Conservation (phyloP, 1,284 basidiomycete genomes). For the Apiotrichum montevideense region DNA sequence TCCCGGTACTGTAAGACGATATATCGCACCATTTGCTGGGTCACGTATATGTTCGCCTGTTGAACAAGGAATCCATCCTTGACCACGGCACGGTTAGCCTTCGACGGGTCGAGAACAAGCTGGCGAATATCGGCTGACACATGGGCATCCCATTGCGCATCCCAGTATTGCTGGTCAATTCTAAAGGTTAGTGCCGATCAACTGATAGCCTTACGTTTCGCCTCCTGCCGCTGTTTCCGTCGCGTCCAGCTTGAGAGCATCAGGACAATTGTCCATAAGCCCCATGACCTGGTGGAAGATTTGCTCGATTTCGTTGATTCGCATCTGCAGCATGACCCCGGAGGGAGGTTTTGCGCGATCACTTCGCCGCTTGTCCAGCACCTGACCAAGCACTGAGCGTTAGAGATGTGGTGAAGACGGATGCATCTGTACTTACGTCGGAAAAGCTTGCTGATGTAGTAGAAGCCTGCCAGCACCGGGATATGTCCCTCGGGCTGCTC, state of each 20-base stretch:
- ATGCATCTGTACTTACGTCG: constrained; percentile 15
- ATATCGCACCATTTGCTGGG: constrained; percentile 83
- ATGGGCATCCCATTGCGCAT: constrained; percentile 25
- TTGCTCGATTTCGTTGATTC: constrained; percentile 36
- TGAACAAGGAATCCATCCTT: constrained; percentile 80
- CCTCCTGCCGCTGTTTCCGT: constrained; percentile 12
- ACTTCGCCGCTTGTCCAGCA: constrained; percentile 31
- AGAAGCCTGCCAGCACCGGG: constrained; percentile 72
- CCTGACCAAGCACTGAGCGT: constrained; percentile 30
- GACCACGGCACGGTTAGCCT: constrained; percentile 70
- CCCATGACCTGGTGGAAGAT: constrained; percentile 37
- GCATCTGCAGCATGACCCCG: constrained; percentile 34
- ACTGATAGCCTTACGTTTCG: constrained; percentile 13
- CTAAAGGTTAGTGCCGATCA: constrained; percentile 7
- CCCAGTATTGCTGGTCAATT: constrained; percentile 22
- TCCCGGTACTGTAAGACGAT: constrained; percentile 82
- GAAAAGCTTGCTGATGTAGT: constrained; percentile 78
- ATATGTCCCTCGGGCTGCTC: constrained; percentile 75
- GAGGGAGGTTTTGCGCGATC: constrained; percentile 33
- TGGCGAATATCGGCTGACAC: constrained; percentile 76
- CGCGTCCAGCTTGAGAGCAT: constrained; percentile 29
- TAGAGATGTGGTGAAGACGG: background rate
- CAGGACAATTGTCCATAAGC: constrained; percentile 41
- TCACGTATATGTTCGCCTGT: constrained; percentile 81
- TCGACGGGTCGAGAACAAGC: constrained; percentile 73